phyloP scores from a whole-genome alignment of 192 early-diverging fungal species.

The Mortierella hygrophila region DNA sequence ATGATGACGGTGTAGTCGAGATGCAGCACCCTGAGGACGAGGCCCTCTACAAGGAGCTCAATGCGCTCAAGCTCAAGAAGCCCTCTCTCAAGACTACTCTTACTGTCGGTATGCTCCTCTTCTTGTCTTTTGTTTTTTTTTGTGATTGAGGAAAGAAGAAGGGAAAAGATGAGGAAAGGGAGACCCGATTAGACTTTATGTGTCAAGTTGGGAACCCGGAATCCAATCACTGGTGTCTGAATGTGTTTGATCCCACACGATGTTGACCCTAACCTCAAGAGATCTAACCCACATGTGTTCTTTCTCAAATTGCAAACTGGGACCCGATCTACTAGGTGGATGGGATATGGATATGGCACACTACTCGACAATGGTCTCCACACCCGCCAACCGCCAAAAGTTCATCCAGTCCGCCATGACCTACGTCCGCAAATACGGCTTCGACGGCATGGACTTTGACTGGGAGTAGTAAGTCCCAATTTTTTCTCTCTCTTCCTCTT shows the following conservation, averaged over 20 bases:
- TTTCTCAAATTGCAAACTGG: background rate
- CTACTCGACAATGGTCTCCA: conserved; percentile 54
- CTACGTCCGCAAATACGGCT: conserved; percentile 28
- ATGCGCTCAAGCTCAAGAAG: conserved; percentile 48
- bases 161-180: background rate
- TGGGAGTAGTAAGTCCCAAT: conserved; percentile 48
- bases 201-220: background rate
- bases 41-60: conserved; percentile 36
- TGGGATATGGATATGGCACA: conserved; percentile 57
- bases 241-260: background rate
- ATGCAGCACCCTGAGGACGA: conserved; percentile 44
- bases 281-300: background rate
- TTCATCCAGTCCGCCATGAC: conserved; percentile 44
- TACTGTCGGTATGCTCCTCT: conserved; percentile 29
- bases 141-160: background rate
- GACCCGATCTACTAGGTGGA: conserved; percentile 17
- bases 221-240: background rate
- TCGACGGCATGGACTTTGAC: conserved; percentile 53
- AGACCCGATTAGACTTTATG: background rate
- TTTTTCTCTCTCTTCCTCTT: background rate
- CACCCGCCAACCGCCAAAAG: conserved; percentile 45
- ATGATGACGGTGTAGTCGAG: conserved; percentile 40
- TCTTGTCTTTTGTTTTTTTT: background rate
- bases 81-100: conserved; percentile 30
- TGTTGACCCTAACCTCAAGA: background rate